phyloP scores from a whole-genome alignment of 2,329 filamentous ascomycete genomes.

The Chrysoporthe puriensis region DNA sequence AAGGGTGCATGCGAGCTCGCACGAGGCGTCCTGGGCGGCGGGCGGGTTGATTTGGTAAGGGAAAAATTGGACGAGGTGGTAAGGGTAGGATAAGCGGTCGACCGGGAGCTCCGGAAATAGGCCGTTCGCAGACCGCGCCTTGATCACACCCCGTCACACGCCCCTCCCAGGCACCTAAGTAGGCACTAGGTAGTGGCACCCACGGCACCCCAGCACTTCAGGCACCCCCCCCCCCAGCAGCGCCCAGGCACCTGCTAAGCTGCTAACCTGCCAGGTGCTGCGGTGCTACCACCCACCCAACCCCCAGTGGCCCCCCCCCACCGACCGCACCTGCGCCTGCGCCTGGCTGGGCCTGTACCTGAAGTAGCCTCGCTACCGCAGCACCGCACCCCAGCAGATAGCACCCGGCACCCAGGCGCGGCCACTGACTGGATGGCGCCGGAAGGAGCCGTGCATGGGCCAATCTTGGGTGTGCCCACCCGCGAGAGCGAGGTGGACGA shows the following conservation, averaged over 20 bases:
- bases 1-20: conserved; percentile 12
- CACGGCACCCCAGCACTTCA: not conserved
- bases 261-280: not conserved
- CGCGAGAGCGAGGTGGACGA: not conserved
- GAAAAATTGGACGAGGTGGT: not conserved
- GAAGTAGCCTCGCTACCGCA: too few relatives aligned
- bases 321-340: too few relatives aligned
- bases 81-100: conserved; percentile 23
- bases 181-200: not conserved
- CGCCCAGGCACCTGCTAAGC: too few relatives aligned
- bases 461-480: not conserved
- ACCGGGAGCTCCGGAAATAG: conserved; percentile 26
- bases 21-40: not conserved
- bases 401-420: not conserved
- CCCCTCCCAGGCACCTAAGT: not conserved
- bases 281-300: too few relatives aligned
- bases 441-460: not conserved
- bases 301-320: too few relatives aligned
- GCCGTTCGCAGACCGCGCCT: conserved; percentile 8
- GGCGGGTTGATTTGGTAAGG: conserved; percentile 6
- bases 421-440: not conserved
- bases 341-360: too few relatives aligned
- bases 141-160: not conserved
- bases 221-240: too few relatives aligned
- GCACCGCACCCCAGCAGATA: not conserved